phyloP scores from a whole-genome alignment of 768 basidiomycete genomes.

The Boletus pseudo-olivaceus region DNA sequence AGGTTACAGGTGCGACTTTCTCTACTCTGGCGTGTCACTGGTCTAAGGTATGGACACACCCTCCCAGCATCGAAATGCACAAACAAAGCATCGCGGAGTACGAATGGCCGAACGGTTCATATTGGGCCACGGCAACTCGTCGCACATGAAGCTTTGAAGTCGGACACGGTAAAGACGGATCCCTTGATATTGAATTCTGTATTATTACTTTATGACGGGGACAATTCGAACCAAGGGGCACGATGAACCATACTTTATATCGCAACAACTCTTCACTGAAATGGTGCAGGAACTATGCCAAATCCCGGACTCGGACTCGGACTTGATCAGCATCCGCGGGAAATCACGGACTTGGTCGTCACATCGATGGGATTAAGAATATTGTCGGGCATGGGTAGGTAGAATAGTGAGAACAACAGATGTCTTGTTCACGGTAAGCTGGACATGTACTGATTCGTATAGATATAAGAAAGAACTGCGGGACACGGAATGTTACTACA shows the following conservation, averaged over 20 bases:
- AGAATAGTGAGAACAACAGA: constrained; percentile 3
- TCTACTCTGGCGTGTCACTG: neutral
- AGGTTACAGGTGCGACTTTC: constrained; percentile 50
- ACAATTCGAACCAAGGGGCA: neutral
- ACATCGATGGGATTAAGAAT: neutral
- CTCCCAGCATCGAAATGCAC: constrained; percentile 82
- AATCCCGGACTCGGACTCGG: no score
- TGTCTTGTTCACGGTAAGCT: constrained; percentile 3
- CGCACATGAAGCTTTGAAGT: constrained; percentile 1
- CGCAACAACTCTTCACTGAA: neutral
- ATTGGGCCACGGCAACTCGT: constrained; percentile 20
- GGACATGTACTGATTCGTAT: constrained; percentile 15
- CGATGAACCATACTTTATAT: neutral
- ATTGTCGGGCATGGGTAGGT: constrained; percentile 3
- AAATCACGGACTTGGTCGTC: neutral
- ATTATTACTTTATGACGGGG: neutral
- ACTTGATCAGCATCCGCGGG: no score
- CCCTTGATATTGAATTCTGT: neutral
- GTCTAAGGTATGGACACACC: neutral
- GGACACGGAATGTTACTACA: constrained; percentile 21
- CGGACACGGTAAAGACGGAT: neutral
- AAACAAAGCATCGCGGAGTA: constrained; percentile 76
- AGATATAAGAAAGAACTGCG: constrained; percentile 19
- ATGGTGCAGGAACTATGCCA: neutral
- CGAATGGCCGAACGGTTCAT: constrained; percentile 75